Conservation (phyloP, 1,284 basidiomycete genomes). For the Ceratobasidium sp. region DNA sequence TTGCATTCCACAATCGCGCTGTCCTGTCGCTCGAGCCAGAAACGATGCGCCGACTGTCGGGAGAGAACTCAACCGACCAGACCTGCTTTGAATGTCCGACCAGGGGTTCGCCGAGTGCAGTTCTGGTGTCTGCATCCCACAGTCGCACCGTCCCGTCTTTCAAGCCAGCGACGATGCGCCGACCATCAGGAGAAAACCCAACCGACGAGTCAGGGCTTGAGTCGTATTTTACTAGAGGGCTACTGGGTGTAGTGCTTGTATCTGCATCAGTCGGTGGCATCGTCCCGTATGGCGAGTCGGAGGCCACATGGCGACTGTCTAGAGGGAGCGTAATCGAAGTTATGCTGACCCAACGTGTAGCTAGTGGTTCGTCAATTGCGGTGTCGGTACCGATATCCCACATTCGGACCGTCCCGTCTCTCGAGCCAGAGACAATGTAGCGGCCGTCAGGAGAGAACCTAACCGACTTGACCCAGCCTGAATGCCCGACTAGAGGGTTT, state of each 20-base stretch:
- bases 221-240: slow-evolving; percentile 6
- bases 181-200: slow-evolving; percentile 30
- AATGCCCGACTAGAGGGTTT: background rate
- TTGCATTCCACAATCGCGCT: slow-evolving; percentile 49
- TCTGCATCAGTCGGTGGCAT: no score
- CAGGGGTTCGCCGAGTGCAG: background rate
- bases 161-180: slow-evolving; percentile 22
- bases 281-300: no score
- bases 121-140: slow-evolving; percentile 21
- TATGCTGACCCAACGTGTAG: no score
- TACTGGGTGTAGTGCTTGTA: background rate
- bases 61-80: slow-evolving; percentile 48
- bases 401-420: slow-evolving; percentile 13
- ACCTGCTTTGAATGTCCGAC: slow-evolving; percentile 34
- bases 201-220: background rate
- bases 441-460: slow-evolving; percentile 39
- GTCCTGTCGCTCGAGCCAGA: slow-evolving; percentile 48
- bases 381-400: slow-evolving; percentile 15
- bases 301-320: no score
- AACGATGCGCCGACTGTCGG: slow-evolving; percentile 50
- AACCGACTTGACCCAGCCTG: background rate
- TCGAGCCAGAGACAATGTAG: slow-evolving; percentile 15
- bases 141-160: slow-evolving; percentile 30
- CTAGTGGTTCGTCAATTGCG: no score
- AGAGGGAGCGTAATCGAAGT: no score